phyloP scores from a whole-genome alignment of 805 yeast species.

The Sugiyamaella floridensis region DNA sequence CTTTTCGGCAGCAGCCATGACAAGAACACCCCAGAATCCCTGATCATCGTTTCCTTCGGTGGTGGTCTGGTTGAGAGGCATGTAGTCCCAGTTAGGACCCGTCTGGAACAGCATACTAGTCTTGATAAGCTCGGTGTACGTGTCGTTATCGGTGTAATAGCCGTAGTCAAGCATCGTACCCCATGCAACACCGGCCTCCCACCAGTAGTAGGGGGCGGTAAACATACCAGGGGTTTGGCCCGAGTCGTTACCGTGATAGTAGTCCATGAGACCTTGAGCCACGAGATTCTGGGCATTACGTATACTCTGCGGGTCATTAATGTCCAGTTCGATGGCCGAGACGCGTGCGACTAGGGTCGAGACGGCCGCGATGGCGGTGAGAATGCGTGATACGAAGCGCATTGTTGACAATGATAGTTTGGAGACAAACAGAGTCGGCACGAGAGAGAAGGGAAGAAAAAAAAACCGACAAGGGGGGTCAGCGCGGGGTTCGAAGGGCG shows the following conservation, averaged over 20 bases:
- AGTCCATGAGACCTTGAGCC: slow-evolving; percentile 58
- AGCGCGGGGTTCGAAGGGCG: neutral
- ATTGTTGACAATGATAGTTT: neutral
- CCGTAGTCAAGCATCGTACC: slow-evolving; percentile 79
- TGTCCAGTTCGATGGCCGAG: slow-evolving; percentile 32
- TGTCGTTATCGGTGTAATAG: slow-evolving; percentile 59
- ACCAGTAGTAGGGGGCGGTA: slow-evolving; percentile 90
- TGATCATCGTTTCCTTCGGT: slow-evolving; percentile 98
- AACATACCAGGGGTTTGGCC: slow-evolving; percentile 89
- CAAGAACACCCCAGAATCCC: slow-evolving; percentile 94
- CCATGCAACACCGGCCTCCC: slow-evolving; percentile 98
- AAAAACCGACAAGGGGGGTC: neutral
- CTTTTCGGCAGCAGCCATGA: slow-evolving; percentile 85
- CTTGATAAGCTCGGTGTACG: slow-evolving; percentile 53
- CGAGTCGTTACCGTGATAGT: slow-evolving; percentile 52
- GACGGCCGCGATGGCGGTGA: neutral
- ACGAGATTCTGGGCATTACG: slow-evolving; percentile 45
- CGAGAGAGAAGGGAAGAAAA: neutral
- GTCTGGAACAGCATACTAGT: slow-evolving; percentile 66
- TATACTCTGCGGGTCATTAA: slow-evolving; percentile 37
- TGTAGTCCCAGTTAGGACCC: slow-evolving; percentile 67
- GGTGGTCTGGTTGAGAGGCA: slow-evolving; percentile 81
- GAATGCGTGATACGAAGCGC: neutral
- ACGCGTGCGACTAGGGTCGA: neutral
- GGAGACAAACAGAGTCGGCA: too few relatives aligned